Percentiles rank a stretch among this genome's conserved stretches.
These are phyloP conservation scores for Eutrema salsugineum DNA, from an alignment of 441 rosid species.

Conservation along the genomic window DNA sequence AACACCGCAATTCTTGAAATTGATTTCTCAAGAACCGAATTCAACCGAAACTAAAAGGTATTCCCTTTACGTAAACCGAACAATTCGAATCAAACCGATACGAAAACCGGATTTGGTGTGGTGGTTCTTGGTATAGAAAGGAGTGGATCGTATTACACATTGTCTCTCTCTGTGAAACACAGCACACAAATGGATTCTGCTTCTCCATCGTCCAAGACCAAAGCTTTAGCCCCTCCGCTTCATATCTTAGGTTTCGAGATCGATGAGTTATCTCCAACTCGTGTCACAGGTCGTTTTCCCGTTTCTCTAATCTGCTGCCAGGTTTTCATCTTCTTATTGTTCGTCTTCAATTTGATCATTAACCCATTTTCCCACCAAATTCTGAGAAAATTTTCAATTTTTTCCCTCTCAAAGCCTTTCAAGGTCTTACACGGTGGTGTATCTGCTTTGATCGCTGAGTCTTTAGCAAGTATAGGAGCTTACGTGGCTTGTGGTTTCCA, in stretches of 20 bases:
- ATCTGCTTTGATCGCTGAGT: constrained; percentile 82
- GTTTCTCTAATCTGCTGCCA: constrained; percentile 60
- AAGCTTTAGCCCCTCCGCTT: constrained; percentile 39
- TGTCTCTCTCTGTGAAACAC: background rate
- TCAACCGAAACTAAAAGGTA: no score
- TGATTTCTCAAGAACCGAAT: no score
- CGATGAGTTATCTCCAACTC: constrained; percentile 47
- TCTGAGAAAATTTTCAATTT: background rate
- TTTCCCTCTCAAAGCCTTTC: constrained; percentile 62
- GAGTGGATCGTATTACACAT: no score
- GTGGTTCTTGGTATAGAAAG: no score
- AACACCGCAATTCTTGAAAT: no score
- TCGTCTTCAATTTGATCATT: background rate
- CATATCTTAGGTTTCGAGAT: constrained; percentile 52
- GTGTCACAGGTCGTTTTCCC: constrained; percentile 58
- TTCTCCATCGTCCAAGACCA: constrained; percentile 34
- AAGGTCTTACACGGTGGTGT: constrained; percentile 93
- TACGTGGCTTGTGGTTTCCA: constrained; percentile 78
- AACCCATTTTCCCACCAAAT: background rate
- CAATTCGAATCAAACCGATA: no score
- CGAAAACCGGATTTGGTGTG: no score
- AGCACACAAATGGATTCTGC: constrained; percentile 16
- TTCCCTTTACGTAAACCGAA: no score
- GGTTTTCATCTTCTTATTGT: constrained; percentile 31
- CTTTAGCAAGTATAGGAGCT: constrained; percentile 88